Percentiles rank a stretch among this genome's conserved stretches.
Evolutionary conservation across 202 grass and related monocot genomes (phyloP).

Genomic region (Alloteropsis angusta): DNA sequence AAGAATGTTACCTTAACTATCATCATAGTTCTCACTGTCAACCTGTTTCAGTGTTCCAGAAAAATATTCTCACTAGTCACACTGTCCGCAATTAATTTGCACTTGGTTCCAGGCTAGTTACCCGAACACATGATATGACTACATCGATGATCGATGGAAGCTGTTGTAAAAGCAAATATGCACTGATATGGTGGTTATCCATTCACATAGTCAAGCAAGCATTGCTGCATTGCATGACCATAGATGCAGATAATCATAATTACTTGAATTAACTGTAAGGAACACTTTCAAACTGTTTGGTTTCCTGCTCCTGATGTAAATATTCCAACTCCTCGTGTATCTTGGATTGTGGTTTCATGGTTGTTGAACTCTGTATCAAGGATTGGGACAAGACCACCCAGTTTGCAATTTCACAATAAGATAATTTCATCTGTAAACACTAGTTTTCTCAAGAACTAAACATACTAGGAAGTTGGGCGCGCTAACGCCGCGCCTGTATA

Average conservation of each 20-base stretch:
- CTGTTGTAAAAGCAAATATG: too few relatives aligned
- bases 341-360: neutral
- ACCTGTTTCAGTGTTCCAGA: neutral
- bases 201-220: too few relatives aligned
- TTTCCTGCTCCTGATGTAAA: neutral
- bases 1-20: neutral
- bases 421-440: neutral
- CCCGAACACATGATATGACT: neutral
- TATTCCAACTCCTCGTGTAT: neutral
- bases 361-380: neutral
- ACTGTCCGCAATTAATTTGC: neutral
- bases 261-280: neutral
- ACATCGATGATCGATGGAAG: neutral
- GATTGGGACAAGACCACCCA: neutral
- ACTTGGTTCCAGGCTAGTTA: neutral
- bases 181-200: neutral
- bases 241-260: neutral
- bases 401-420: too few relatives aligned
- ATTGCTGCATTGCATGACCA: too few relatives aligned
- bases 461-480: too few relatives aligned
- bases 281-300: neutral
- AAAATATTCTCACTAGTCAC: neutral
- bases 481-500: too few relatives aligned
- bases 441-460: neutral
- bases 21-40: neutral